A percentile compares a stretch with the other conserved stretches of the same genome.
These are phyloP conservation scores for Zygosaccharomyces sapae DNA, from an alignment of 1,139 yeast genomes.

Conservation along the genomic window DNA sequence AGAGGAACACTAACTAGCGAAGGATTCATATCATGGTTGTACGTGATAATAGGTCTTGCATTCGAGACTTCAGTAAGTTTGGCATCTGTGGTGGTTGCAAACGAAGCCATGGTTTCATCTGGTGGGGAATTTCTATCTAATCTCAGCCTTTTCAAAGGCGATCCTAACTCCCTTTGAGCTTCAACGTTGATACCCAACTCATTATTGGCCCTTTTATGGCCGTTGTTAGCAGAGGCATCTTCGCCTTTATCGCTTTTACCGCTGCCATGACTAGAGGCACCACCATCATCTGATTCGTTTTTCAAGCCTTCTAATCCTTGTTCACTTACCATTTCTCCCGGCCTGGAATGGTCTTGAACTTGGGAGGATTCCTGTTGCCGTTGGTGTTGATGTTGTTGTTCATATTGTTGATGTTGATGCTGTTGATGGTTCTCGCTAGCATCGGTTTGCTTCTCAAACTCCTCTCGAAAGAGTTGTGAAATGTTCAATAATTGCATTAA, in stretches of 20 bases:
- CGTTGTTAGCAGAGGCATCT: neutral
- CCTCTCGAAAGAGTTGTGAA: conserved; percentile 18
- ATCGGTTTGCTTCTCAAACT: conserved; percentile 12
- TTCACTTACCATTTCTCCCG: neutral
- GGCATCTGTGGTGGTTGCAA: neutral
- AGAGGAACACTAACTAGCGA: conserved; percentile 16
- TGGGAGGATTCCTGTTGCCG: neutral
- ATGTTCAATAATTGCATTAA: conserved; percentile 22
- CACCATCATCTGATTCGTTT: neutral
- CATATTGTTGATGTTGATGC: neutral
- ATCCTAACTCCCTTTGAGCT: conserved; percentile 25
- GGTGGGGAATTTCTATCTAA: conserved; percentile 13
- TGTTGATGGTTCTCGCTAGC: neutral
- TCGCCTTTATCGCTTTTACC: neutral
- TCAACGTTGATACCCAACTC: conserved; percentile 12
- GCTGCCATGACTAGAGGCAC: neutral
- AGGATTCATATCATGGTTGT: conserved; percentile 24
- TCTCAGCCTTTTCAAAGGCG: conserved; percentile 31
- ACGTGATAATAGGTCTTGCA: conserved; percentile 16
- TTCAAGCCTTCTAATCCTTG: neutral
- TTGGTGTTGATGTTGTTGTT: neutral
- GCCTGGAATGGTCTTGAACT: neutral
- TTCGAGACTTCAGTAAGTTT: neutral
- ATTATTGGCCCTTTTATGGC: conserved; percentile 10
- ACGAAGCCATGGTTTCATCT: conserved; percentile 1